Conservation (phyloP, 495 filamentous ascomycete species). For the Echria macrotheca region DNA sequence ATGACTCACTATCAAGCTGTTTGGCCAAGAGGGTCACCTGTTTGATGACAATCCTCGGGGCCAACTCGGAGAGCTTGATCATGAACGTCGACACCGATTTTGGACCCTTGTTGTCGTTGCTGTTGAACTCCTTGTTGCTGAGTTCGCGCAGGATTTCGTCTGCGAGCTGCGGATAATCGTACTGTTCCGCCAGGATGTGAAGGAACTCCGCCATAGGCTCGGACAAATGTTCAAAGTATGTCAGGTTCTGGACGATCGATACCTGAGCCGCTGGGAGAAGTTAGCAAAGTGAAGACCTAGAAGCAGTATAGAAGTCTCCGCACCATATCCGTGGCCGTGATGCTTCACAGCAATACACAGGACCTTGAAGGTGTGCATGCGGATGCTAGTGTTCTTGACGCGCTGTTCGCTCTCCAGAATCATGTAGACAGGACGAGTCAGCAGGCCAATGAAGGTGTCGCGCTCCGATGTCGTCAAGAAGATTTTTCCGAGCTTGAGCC, state of each 20-base stretch:
- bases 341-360: constrained; percentile 96
- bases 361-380: constrained; percentile 97
- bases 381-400: constrained; percentile 81
- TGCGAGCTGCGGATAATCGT: constrained; percentile 92
- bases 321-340: constrained; percentile 95
- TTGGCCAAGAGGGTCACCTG: constrained; percentile 93
- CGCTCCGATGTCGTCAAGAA: constrained; percentile 96
- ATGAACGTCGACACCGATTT: constrained; percentile 99
- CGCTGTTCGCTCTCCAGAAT: constrained; percentile 91
- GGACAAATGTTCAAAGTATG: constrained; percentile 96
- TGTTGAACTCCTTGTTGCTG: constrained; percentile 96
- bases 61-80: constrained; percentile 90
- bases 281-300: constrained; percentile 25
- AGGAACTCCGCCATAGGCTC: constrained; percentile 99
- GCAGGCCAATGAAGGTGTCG: constrained; percentile 87
- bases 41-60: constrained; percentile 87
- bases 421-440: constrained; percentile 91
- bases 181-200: constrained; percentile 93
- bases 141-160: constrained; percentile 93
- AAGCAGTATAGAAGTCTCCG: constrained; percentile 19
- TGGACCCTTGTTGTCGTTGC: constrained; percentile 87
- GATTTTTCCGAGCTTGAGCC: constrained; percentile 83
- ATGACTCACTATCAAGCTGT: constrained; percentile 94
- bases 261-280: constrained; percentile 79
- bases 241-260: constrained; percentile 92